phyloP scores from a whole-genome alignment of 257 asterid genomes.

The Cordia subcordata region DNA sequence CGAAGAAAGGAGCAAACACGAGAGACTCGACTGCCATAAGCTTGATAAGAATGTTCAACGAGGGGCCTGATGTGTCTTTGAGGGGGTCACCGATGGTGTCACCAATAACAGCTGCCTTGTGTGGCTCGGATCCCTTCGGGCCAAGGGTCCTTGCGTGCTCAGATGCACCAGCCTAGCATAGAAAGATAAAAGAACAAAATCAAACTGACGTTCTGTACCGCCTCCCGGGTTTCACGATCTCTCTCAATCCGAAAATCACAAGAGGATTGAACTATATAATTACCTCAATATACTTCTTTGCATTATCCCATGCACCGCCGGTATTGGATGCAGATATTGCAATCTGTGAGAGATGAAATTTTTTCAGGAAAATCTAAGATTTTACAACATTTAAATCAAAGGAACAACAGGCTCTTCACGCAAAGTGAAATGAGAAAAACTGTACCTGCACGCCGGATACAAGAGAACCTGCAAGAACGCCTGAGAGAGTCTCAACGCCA shows the following conservation, averaged over 20 bases:
- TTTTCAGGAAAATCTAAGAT: neutral
- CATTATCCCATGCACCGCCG: slow-evolving; percentile 56
- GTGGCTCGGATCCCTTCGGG: slow-evolving; percentile 50
- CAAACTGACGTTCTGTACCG: neutral
- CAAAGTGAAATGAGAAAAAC: neutral
- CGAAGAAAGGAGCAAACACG: slow-evolving; percentile 48
- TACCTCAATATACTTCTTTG: slow-evolving; percentile 50
- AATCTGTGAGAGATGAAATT: slow-evolving; percentile 22
- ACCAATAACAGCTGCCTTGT: slow-evolving; percentile 53
- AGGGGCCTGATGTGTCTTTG: slow-evolving; percentile 50
- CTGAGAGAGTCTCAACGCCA: slow-evolving; percentile 88
- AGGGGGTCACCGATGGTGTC: slow-evolving; percentile 50
- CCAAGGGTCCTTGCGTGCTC: slow-evolving; percentile 44
- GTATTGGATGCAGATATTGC: slow-evolving; percentile 54
- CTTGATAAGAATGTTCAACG: slow-evolving; percentile 47
- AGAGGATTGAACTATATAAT: neutral
- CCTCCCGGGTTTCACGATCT: too few species aligned
- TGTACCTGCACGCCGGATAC: slow-evolving; percentile 91
- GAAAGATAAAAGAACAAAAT: neutral
- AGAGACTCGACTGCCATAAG: slow-evolving; percentile 51
- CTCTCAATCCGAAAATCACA: too few species aligned
- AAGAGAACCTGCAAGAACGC: slow-evolving; percentile 86
- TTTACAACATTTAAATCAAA: too few species aligned
- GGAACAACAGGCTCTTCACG: neutral
- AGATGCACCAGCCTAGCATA: slow-evolving; percentile 42